Evolutionary conservation across 2,329 filamentous ascomycete genomes (phyloP).

Genomic region (Thermothelomyces thermophilus): DNA sequence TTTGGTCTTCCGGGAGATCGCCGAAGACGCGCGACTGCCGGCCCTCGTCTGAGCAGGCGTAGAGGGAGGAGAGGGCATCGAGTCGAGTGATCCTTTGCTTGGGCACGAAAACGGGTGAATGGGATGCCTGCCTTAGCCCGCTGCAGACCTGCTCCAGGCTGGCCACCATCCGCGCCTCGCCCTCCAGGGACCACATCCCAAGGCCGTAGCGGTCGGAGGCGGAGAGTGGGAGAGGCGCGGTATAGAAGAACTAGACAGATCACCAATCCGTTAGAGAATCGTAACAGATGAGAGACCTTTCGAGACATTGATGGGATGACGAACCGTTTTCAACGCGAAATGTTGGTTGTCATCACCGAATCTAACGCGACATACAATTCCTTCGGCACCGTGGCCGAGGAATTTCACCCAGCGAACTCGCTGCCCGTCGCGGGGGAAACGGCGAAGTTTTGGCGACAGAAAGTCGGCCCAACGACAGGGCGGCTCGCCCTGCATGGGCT

Average conservation of each 20-base stretch:
- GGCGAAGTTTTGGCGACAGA: neutral
- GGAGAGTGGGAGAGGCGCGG: too few relatives aligned
- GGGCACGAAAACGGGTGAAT: neutral
- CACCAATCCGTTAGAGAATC: too few relatives aligned
- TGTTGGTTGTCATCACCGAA: neutral
- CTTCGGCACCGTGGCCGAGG: neutral
- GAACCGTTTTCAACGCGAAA: neutral
- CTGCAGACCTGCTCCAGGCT: neutral
- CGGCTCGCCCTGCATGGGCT: neutral
- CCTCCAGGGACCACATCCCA: constrained; percentile 6
- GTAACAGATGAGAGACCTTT: too few relatives aligned
- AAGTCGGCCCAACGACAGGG: neutral
- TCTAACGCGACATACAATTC: neutral
- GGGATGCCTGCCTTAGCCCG: neutral
- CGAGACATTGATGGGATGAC: neutral
- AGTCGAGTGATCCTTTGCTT: neutral
- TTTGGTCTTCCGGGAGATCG: neutral
- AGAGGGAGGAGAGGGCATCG: neutral
- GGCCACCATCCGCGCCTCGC: constrained; percentile 1
- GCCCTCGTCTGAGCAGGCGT: constrained; percentile 1
- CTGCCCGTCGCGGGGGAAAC: neutral
- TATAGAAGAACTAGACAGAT: neutral
- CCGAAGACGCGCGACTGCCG: neutral
- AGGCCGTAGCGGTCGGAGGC: too few relatives aligned
- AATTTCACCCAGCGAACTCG: neutral